Evolutionary conservation across 352 stramenopile genomes (phyloP), one percentile per base, ranked within the genome.

Genomic region (Pythium rishiriense): DNA sequence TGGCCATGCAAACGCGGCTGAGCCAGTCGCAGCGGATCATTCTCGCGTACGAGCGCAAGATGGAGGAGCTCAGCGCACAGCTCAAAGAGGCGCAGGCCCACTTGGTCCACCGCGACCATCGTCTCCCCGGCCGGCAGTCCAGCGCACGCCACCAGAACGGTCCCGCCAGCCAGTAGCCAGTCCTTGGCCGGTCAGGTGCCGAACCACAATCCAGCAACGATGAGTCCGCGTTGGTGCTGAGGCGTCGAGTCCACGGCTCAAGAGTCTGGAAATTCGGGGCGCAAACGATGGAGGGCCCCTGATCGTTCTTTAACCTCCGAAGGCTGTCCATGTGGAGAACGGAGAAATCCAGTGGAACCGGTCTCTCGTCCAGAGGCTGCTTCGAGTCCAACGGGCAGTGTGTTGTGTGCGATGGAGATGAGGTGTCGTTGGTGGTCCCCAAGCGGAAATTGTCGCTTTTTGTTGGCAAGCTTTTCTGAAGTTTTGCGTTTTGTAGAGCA

Each of bases 41-140:
- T 24, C 59, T 91, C 56, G 73, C 76, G 22, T 91, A 91, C 71
- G 79, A 91, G 59, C 65, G 71, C 53, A 91, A 89, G 69, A 75
- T 91, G 71, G 82, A 91, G 58, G 78, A 91, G 75, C 73, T 91
- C 25, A 91, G 72, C 61, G 57, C 69, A 0, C 70, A 81, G 33
- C 69, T 91, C 31, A 76, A 81, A 10, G 79, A 85, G 37, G 72
- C 79, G 0, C 74, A 88, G 57, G 43, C 21, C 21, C 48, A 54
- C n/a, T 25, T 57, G n/a, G 14, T 53, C 12, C 48, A 53, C 24
- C 58, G 49, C 25, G 48, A 59, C 49, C 49, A 48, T 26, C 48
- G 22, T 11, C 26, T 50, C 2, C 33, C 17, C 3, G 21, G 29
- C 12, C 22, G n/a, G 37, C 35, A 57, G 37, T 50, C 41, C 35